Percentiles rank a stretch among this genome's conserved stretches.
These are phyloP conservation scores for Hypomontagnella monticulosa DNA, from an alignment of 495 filamentous ascomycete species.

Conservation along the genomic window DNA sequence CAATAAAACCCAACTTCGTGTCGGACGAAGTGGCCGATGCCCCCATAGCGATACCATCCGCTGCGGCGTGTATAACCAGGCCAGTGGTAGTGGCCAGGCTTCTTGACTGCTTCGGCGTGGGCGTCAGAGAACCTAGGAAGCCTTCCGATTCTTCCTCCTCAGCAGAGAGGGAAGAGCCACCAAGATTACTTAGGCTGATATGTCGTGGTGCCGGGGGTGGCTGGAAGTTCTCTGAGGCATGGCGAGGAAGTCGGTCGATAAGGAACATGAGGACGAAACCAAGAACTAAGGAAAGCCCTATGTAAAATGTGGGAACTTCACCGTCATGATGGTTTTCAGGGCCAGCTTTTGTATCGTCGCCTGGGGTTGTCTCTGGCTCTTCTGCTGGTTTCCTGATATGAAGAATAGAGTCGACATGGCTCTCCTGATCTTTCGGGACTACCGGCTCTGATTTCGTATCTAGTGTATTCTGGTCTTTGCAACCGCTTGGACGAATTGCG, in stretches of 20 bases:
- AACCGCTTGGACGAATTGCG: background rate
- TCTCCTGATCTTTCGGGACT: background rate
- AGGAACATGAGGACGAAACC: constrained; percentile 98
- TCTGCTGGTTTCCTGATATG: constrained; percentile 25
- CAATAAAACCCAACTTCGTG: constrained; percentile 80
- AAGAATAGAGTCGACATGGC: constrained; percentile 1
- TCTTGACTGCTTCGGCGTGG: constrained; percentile 61
- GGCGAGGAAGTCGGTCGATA: constrained; percentile 85
- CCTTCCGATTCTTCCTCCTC: constrained; percentile 62
- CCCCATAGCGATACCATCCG: constrained; percentile 96
- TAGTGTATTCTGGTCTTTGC: background rate
- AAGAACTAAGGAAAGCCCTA: constrained; percentile 84
- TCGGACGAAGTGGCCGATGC: constrained; percentile 80
- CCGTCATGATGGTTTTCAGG: constrained; percentile 34
- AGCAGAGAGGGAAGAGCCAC: constrained; percentile 51
- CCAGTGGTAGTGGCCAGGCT: constrained; percentile 83
- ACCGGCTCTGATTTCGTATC: background rate
- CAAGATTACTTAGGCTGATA: constrained; percentile 85
- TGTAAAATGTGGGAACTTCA: constrained; percentile 65
- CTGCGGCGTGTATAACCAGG: constrained; percentile 93
- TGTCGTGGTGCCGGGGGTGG: constrained; percentile 64
- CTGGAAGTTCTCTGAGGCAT: constrained; percentile 66
- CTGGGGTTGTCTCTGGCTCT: constrained; percentile 25
- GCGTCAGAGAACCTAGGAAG: constrained; percentile 60
- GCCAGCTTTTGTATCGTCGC: constrained; percentile 14